Evolutionary conservation across 164 flowering plant genomes (phyloP), one percentile per base, ranked within the genome.

Genomic region (Annona cherimola): DNA sequence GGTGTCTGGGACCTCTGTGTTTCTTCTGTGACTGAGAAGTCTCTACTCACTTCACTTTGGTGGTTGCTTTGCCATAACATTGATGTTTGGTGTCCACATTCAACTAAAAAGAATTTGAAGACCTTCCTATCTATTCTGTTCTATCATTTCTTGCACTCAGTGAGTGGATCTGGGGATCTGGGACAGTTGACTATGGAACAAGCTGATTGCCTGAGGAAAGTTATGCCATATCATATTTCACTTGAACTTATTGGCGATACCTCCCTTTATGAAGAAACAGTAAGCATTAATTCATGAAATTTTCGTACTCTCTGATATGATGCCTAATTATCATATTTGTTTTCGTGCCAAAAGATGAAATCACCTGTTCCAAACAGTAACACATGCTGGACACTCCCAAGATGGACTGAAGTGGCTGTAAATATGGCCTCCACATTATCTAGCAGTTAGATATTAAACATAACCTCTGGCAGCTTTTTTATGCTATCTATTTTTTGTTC

Each of bases 31-130:
- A 79, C 80, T 64, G 75, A 76, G 42, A 81, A 81, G 60, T 80
- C 84, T 57, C 76, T 89, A 81, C 85, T 88, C 43, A 74, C 80
- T 76, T 88, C 92, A 68, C 63, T 90, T 77, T 95, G 95, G 97
- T 87, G 86, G 85, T 78, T 86, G 68, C 66, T 92, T 77, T 91
- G 99, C 81, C 84, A 83, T 71, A 88, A 85, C 73, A 78, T 79
- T 71, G 99, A 92, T 87, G 73, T 89, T 67, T 95, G 99, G 99
- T 86, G 86, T 69, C 16, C 70, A 61, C 92, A 90, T 84, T 89
- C 96, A 70, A 44, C 84, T 46, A 81, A 87, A 76, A 86, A 80
- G 84, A 79, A 86, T 68, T 80, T 89, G 82, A 90, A 87, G 78
- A 80, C 73, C 76, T 92, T 95, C 73, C 86, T 92, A 40, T 77